Base-by-base conservation (phyloP, 805 yeast genomes). In the Candida maris region DNA sequence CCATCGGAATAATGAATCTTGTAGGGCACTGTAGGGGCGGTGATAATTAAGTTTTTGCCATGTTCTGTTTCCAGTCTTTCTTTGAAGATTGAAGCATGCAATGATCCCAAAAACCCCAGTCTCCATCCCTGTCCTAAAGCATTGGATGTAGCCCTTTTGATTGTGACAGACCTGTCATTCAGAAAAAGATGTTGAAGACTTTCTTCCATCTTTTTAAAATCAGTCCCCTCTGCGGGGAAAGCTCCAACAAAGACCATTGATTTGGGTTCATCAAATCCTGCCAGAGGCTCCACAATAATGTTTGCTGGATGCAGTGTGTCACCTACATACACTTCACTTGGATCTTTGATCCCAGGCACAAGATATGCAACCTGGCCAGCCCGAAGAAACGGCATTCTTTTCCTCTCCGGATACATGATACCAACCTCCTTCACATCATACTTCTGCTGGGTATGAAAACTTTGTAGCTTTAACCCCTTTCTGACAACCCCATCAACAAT, bases 221-320 rank as follows among this genome's bases (percentile, higher is more conserved):
- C 96, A 0, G 82, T 73, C 4, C 96, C 96, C 52, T 91, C 96
- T 0, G 96, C 93, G 0, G 98, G 97, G 51, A 87, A 91, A 0
- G 97, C 98, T 10, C 97, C 97, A 32, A 91, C 94, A 58, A 91
- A 93, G 6, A 91, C 97, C 97, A 93, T 93, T 1, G 97, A 96
- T 59, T 93, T 89, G 1, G 95, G 89, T 51, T 87, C 96, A 61
- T 89, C 97, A 59, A 91, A 93, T 1, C 97, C 97, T 1, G 94
- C 96, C 18, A 91, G 68, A 1, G 96, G 81, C 44, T 80, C 85
- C 2, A 84, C 79, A 22, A 69, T 71, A 4, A 56, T 47, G 4
- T 82, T 83, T 9, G 67, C 64, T 38, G 74, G 77, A 71, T 77
- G 76, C 45, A 87, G 73, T 0, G 98, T 91, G 56, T 91, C 98